Evolutionary conservation across 1,284 basidiomycete species (phyloP).

Genomic region (Rhodotorula sp.): DNA sequence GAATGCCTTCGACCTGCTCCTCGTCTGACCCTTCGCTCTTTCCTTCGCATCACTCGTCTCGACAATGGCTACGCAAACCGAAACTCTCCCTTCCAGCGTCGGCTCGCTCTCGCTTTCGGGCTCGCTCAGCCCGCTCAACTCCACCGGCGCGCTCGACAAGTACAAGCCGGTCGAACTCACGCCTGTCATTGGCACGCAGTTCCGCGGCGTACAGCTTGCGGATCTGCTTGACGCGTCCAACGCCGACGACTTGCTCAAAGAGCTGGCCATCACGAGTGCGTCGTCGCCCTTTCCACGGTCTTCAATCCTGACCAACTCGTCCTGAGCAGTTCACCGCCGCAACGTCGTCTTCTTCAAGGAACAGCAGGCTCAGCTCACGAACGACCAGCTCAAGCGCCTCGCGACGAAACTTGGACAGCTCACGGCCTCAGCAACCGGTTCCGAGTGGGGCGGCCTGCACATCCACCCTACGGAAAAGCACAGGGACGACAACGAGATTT

Average conservation of each 20-base stretch:
- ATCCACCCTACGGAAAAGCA: slow-evolving; percentile 38
- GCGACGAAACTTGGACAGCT: slow-evolving; percentile 38
- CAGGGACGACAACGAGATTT: slow-evolving; percentile 2
- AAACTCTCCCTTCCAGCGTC: neutral
- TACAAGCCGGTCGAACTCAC: slow-evolving; percentile 38
- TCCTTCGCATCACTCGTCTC: too few relatives aligned
- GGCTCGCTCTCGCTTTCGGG: slow-evolving; percentile 2
- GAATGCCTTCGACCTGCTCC: too few relatives aligned
- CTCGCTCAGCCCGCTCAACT: slow-evolving; percentile 22
- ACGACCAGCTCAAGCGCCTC: slow-evolving; percentile 26
- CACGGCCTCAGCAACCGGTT: neutral
- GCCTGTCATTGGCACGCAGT: slow-evolving; percentile 41
- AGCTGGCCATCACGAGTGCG: slow-evolving; percentile 41
- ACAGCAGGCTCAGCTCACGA: slow-evolving; percentile 8
- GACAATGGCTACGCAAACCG: neutral
- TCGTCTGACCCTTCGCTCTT: neutral
- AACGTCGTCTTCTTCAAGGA: slow-evolving; percentile 43
- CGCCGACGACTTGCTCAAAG: slow-evolving; percentile 42
- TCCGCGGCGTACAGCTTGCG: slow-evolving; percentile 35
- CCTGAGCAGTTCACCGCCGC: slow-evolving; percentile 1
- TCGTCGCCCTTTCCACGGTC: neutral
- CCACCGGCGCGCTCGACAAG: slow-evolving; percentile 39
- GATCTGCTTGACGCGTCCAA: slow-evolving; percentile 37
- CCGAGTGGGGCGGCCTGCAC: slow-evolving; percentile 35
- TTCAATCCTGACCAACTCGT: neutral